phyloP scores from a whole-genome alignment of 1,139 yeast genomes.

The Candida sanyaensis region DNA sequence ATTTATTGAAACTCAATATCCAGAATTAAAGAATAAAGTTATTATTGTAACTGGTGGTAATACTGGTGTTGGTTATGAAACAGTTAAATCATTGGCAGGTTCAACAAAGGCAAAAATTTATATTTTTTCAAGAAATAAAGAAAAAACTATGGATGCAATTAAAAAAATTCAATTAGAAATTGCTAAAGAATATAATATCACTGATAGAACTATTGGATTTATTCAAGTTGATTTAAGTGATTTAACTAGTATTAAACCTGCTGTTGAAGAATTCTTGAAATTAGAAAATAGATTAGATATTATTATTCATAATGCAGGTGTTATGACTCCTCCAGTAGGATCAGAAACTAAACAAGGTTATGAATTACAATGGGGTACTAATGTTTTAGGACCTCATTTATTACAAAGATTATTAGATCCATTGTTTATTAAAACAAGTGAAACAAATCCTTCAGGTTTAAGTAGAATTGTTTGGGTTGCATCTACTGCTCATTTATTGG shows the following conservation, averaged over 20 bases:
- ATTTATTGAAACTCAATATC: conserved; percentile 16
- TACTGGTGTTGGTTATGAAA: conserved; percentile 28
- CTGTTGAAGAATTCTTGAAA: conserved; percentile 30
- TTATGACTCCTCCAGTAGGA: conserved; percentile 43
- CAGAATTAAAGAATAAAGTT: conserved; percentile 20
- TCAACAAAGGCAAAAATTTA: conserved; percentile 38
- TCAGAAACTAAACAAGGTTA: conserved; percentile 17
- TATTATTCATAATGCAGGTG: conserved; percentile 52
- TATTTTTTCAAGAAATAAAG: conserved; percentile 20
- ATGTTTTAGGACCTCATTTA: conserved; percentile 51
- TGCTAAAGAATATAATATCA: conserved; percentile 14
- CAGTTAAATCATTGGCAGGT: conserved; percentile 35
- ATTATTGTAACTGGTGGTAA: conserved; percentile 24
- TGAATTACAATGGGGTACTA: conserved; percentile 38
- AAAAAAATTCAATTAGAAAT: conserved; percentile 23
- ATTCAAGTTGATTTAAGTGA: conserved; percentile 44
- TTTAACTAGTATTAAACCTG: conserved; percentile 43
- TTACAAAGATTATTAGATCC: conserved; percentile 48
- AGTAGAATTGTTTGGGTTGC: conserved; percentile 50
- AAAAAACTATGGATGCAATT: conserved; percentile 27
- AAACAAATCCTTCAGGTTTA: conserved; percentile 13
- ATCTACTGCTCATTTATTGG: conserved; percentile 37
- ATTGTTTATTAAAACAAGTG: conserved; percentile 33
- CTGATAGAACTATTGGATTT: conserved; percentile 17
- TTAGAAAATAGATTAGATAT: conserved; percentile 33